Evolutionary conservation across 2,329 filamentous ascomycete species (phyloP), one percentile per base, ranked within the genome.

Genomic region (Microdochium paspali): DNA sequence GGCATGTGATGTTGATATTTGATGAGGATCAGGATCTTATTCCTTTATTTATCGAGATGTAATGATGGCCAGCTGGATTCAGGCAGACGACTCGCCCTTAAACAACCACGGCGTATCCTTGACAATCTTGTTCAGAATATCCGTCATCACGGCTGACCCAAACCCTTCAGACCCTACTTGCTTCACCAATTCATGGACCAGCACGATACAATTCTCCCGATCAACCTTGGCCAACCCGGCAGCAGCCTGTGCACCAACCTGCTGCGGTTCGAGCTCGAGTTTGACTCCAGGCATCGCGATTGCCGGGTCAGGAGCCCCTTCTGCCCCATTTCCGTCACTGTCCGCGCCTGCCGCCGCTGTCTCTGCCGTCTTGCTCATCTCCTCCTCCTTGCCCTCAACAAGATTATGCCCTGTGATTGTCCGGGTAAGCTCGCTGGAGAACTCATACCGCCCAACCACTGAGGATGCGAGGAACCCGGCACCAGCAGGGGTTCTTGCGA

Each of bases 201-300:
- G 59, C 1, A 84, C 76, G 21, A 84, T 61, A 0, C 71, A 77
- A 51, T 84, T 84, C 59, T 83, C 79, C 9, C 78, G 69, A 54
- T 84, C 79, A 5, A 77, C 66, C 50, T 68, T 69, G 1, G 65
- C 63, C 66, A 76, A 74, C 40, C 66, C 67, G 1, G 67, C 70
- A 39, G 65, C 60, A 47, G 70, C 65, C 23, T 62, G 63, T 1
- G 67, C 62, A 45, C 76, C 69, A 3, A 67, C 66, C 49, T 72
- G 73, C 54, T 71, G 73, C 44, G 73, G 73, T 54, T 74, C 66
- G 23, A 63, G 57, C 10, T 47, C 58, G 12, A 74, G 58, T 4
- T 50, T 50, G n/a, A 49, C 44, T 24, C 49, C 26, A 3, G 24
- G 46, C 24, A 39, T 44, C 23, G 46, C 45, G 7, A 47, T 45